Base-by-base conservation (phyloP, 768 basidiomycete genomes). In the Daedaleopsis nitida region DNA sequence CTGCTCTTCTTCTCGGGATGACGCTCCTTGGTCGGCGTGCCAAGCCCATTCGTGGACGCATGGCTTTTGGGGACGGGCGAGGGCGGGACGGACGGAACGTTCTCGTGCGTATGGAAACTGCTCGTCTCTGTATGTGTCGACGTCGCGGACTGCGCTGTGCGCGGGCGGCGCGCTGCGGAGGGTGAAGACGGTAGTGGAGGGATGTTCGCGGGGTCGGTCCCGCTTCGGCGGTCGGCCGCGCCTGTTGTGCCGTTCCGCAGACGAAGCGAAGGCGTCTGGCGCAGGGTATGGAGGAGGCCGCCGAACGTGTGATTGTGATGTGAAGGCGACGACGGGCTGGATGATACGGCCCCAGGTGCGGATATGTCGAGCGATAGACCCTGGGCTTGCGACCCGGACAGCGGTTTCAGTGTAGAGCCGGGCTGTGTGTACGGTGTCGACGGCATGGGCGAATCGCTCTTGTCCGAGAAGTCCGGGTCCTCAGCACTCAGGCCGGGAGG, bases 1-100 rank as follows among this genome's bases (percentile, higher is more conserved):
- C 77, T 76, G 16, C 76, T 64, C 65, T 80, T 81, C 78, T 77
- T 68, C 77, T 70, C 73, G 57, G 69, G 61, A 57, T 62, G 59
- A 27, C 65, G 65, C 43, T 72, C 71, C 55, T 60, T 64, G 16
- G 51, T 37, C 21, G 60, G 24, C 55, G 60, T 44, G 16, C 66
- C 66, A 42, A 66, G 67, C 23, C 75, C 75, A 52, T 75, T 72
- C 59, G 63, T 59, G 62, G 56, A 59, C 49, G 39, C 52, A 58
- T 49, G n/a, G 11, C 35, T 52, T 23, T 56, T 61, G 52, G 39
- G 51, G 69, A 67, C 32, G 69, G 69, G 65, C 16, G 58, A 61
- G 3, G 61, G 48, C 19, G 61, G 65, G 0, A 58, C 42, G 19
- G 64, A 59, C 37, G 32, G n/a, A n/a, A n/a, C 39, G 53, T 24